Percentiles rank a stretch among this genome's conserved stretches.
Conservation (phyloP, 306 rosid genomes). For the Carpinus fangiana region DNA sequence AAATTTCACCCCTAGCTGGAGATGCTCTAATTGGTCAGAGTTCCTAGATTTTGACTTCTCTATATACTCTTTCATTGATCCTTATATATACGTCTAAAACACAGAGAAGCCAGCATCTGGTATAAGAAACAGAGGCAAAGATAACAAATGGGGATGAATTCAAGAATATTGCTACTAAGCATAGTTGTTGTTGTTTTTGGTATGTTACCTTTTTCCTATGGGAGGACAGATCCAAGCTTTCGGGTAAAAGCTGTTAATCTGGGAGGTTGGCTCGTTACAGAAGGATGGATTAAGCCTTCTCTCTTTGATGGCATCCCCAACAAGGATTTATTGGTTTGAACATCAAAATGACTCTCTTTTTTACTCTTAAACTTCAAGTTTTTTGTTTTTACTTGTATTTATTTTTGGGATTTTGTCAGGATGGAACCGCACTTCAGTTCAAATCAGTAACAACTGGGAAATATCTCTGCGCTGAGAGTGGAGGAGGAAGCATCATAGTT, state of each 20-base stretch:
- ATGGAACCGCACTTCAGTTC: slow-evolving; percentile 67
- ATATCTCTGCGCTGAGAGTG: slow-evolving; percentile 55
- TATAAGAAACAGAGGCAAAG: neutral
- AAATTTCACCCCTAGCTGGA: too few species aligned
- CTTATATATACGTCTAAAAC: neutral
- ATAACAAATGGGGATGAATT: slow-evolving; percentile 26
- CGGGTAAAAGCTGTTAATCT: slow-evolving; percentile 60
- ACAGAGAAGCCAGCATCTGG: neutral
- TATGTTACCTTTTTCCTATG: slow-evolving; percentile 21
- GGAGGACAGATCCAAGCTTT: slow-evolving; percentile 16
- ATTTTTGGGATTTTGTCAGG: slow-evolving; percentile 32
- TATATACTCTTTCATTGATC: neutral
- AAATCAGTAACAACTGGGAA: slow-evolving; percentile 60
- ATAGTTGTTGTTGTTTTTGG: slow-evolving; percentile 16
- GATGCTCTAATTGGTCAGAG: slow-evolving; percentile 6
- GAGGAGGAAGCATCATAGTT: slow-evolving; percentile 73
- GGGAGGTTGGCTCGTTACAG: slow-evolving; percentile 84
- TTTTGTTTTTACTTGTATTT: neutral
- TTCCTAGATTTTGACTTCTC: neutral
- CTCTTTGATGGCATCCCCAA: slow-evolving; percentile 77
- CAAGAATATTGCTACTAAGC: slow-evolving; percentile 28
- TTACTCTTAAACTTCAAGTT: neutral
- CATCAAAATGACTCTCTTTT: neutral
- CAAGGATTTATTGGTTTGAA: slow-evolving; percentile 65
- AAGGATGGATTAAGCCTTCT: slow-evolving; percentile 90